phyloP scores from a whole-genome alignment of 129 eudicot species.

The Flaveria bidentis region DNA sequence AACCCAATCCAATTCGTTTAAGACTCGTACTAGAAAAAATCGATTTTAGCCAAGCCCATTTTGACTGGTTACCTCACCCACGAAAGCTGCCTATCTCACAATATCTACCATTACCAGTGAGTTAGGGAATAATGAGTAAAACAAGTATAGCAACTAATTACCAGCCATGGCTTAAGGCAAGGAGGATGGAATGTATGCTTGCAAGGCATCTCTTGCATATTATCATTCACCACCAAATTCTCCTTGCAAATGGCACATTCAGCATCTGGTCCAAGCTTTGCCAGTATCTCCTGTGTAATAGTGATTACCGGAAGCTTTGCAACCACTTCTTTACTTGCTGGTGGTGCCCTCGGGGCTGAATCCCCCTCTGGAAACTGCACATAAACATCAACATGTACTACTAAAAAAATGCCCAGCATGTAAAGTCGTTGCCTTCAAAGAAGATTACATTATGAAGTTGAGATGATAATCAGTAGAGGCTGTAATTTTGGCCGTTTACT shows the following conservation, averaged over 20 bases:
- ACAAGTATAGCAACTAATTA: conserved; percentile 19
- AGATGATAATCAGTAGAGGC: not conserved
- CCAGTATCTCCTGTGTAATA: conserved; percentile 55
- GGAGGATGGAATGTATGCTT: conserved; percentile 92
- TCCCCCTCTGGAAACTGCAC: conserved; percentile 52
- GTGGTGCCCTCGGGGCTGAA: conserved; percentile 68
- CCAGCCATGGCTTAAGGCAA: conserved; percentile 99
- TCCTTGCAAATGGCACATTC: conserved; percentile 93
- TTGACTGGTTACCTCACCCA: not conserved
- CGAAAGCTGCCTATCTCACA: not conserved
- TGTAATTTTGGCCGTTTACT: not conserved
- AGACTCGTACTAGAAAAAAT: not conserved
- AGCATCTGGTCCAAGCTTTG: conserved; percentile 65
- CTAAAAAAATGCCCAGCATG: conserved; percentile 1
- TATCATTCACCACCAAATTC: conserved; percentile 64
- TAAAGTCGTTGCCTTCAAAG: not conserved
- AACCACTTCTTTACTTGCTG: conserved; percentile 92
- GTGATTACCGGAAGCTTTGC: conserved; percentile 83
- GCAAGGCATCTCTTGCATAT: conserved; percentile 97
- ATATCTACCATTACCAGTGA: not conserved
- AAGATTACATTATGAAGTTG: not conserved
- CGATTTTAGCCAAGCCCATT: not conserved
- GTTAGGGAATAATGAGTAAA: not conserved
- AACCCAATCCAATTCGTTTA: not conserved
- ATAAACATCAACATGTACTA: conserved; percentile 3